phyloP scores from a whole-genome alignment of 2,329 filamentous ascomycete genomes.

The Penicillium sp. region DNA sequence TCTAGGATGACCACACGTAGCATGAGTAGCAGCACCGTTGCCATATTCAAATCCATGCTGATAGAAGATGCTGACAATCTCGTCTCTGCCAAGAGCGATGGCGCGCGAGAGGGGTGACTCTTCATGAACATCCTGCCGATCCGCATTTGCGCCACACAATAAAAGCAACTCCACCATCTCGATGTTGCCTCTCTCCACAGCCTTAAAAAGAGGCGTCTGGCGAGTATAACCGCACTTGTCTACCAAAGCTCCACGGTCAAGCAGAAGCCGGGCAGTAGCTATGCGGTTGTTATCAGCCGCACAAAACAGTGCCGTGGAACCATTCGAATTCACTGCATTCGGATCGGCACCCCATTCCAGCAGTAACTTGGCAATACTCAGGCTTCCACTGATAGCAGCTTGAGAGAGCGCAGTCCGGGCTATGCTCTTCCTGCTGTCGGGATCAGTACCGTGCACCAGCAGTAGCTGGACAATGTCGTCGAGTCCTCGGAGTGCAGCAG shows the following conservation, averaged over 20 bases:
- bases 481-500: constrained; percentile 8
- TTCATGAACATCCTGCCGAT: constrained; percentile 2
- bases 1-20: neutral
- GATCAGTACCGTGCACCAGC: constrained; percentile 5
- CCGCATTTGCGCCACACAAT: constrained; percentile 11
- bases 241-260: constrained; percentile 10
- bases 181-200: constrained; percentile 2
- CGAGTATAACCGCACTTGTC: constrained; percentile 5
- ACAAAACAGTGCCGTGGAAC: constrained; percentile 14
- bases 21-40: neutral
- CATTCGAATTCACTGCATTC: constrained; percentile 8
- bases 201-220: constrained; percentile 13
- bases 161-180: constrained; percentile 12
- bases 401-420: constrained; percentile 10
- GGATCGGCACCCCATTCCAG: constrained; percentile 13
- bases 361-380: constrained; percentile 10
- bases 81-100: neutral
- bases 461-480: constrained; percentile 12
- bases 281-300: constrained; percentile 14
- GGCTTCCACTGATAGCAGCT: constrained; percentile 10
- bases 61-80: constrained; percentile 5
- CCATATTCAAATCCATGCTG: neutral
- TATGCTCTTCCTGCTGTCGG: neutral
- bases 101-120: constrained; percentile 6
- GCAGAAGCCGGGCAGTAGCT: constrained; percentile 7